These are phyloP conservation scores for Lecanicillium sp. DNA, from an alignment of 2,329 filamentous ascomycete species.

Conservation along the genomic window DNA sequence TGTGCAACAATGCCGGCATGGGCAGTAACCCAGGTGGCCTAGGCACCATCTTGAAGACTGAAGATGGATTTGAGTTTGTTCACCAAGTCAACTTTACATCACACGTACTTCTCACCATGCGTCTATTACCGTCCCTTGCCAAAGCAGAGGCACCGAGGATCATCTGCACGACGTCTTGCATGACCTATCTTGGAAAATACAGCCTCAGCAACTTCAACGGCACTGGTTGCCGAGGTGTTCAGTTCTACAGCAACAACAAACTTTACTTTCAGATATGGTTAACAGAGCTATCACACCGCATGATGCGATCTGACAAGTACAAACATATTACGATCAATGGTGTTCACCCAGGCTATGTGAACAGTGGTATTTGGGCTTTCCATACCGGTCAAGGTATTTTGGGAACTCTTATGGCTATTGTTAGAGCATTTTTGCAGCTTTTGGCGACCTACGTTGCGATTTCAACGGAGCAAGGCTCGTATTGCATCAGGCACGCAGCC, in stretches of 20 bases:
- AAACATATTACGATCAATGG: conserved; percentile 21
- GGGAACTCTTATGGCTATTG: background rate
- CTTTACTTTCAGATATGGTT: conserved; percentile 25
- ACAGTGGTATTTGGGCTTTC: conserved; percentile 20
- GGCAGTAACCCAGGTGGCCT: conserved; percentile 11
- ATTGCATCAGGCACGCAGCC: conserved; percentile 8
- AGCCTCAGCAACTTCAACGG: conserved; percentile 18
- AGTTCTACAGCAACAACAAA: conserved; percentile 22
- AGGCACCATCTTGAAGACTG: conserved; percentile 10
- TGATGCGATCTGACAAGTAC: conserved; percentile 13
- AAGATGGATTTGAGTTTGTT: conserved; percentile 22
- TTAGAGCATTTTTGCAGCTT: conserved; percentile 4
- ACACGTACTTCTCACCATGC: conserved; percentile 20
- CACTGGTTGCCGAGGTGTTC: conserved; percentile 8
- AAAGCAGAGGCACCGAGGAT: conserved; percentile 16
- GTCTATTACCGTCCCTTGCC: conserved; percentile 18
- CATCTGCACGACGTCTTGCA: conserved; percentile 21
- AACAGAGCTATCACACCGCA: conserved; percentile 19
- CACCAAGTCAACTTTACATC: conserved; percentile 24
- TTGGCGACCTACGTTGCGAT: conserved; percentile 5
- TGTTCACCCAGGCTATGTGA: conserved; percentile 23
- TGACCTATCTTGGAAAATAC: conserved; percentile 19
- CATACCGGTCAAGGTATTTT: conserved; percentile 6
- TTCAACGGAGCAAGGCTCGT: conserved; percentile 7
- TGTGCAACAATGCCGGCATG: conserved; percentile 23